Evolutionary conservation across 352 stramenopile genomes (phyloP).

Genomic region (Nothophytophthora sp.): DNA sequence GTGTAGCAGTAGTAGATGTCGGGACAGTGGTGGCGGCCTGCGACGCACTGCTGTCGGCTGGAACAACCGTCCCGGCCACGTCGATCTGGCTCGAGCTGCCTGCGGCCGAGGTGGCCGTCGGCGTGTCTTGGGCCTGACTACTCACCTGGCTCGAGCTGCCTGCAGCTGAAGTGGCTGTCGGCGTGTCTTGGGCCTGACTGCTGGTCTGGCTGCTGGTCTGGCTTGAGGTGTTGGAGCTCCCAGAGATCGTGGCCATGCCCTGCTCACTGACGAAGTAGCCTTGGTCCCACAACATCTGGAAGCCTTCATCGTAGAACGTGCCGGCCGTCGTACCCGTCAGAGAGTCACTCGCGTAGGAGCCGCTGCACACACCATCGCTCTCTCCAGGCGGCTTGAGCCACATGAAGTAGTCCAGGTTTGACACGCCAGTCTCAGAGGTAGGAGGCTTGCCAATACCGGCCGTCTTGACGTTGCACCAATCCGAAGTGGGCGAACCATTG

Average conservation of each 20-base stretch:
- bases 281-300: conserved; percentile 64
- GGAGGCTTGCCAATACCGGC: conserved; percentile 61
- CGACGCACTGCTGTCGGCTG: conserved; percentile 10
- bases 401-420: conserved; percentile 66
- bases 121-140: conserved; percentile 14
- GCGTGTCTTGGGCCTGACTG: too few relatives aligned
- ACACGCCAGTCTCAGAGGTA: conserved; percentile 42
- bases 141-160: conserved; percentile 7
- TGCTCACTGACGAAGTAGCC: conserved; percentile 60
- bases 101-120: background rate
- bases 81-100: conserved; percentile 13
- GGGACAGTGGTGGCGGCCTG: conserved; percentile 8
- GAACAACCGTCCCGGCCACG: conserved; percentile 14
- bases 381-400: conserved; percentile 71
- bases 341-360: conserved; percentile 25
- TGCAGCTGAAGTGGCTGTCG: background rate
- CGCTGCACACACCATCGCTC: conserved; percentile 64
- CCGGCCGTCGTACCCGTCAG: conserved; percentile 44
- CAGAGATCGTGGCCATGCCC: conserved; percentile 24
- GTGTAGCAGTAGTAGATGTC: conserved; percentile 3
- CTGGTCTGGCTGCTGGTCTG: conserved; percentile 2
- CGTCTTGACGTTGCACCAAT: conserved; percentile 74
- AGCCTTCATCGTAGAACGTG: conserved; percentile 56
- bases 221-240: conserved; percentile 11
- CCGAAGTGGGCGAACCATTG: conserved; percentile 29